Conservation (phyloP, 306 rosid genomes). For the Oxytropis ochrocephala region DNA sequence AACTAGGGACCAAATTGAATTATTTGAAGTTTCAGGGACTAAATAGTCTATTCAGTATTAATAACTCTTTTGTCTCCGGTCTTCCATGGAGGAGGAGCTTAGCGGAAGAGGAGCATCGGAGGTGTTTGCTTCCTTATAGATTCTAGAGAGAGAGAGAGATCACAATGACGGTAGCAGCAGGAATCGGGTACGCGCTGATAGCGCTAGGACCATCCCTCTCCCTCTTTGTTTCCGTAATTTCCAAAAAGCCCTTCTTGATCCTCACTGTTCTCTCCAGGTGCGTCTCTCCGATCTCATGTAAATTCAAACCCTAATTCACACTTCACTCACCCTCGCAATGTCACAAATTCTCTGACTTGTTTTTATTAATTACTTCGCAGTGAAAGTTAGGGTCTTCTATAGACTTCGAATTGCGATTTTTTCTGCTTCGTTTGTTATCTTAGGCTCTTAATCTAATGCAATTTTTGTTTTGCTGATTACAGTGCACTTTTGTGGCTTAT, state of each 20-base stretch:
- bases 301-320: not conserved
- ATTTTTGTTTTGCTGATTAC: not conserved
- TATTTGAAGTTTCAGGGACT: no score
- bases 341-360: not conserved
- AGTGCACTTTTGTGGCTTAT: slow-evolving; percentile 87
- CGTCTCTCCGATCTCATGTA: not conserved
- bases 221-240: slow-evolving; percentile 74
- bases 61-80: no score
- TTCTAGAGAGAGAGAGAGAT: not conserved
- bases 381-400: not conserved
- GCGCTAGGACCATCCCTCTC: slow-evolving; percentile 89
- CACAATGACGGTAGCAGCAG: slow-evolving; percentile 70
- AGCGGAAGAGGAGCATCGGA: slow-evolving; percentile 3
- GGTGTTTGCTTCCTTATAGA: not conserved
- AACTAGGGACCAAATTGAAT: no score
- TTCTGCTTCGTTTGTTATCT: not conserved
- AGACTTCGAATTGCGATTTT: not conserved
- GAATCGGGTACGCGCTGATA: slow-evolving; percentile 76
- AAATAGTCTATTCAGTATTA: no score
- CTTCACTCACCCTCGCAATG: not conserved
- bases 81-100: not conserved
- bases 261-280: slow-evolving; percentile 91
- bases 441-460: not conserved
- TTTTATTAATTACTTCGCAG: not conserved
- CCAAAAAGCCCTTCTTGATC: slow-evolving; percentile 81